phyloP scores from a whole-genome alignment of 495 filamentous ascomycete species.

The Penicillium fimorum region DNA sequence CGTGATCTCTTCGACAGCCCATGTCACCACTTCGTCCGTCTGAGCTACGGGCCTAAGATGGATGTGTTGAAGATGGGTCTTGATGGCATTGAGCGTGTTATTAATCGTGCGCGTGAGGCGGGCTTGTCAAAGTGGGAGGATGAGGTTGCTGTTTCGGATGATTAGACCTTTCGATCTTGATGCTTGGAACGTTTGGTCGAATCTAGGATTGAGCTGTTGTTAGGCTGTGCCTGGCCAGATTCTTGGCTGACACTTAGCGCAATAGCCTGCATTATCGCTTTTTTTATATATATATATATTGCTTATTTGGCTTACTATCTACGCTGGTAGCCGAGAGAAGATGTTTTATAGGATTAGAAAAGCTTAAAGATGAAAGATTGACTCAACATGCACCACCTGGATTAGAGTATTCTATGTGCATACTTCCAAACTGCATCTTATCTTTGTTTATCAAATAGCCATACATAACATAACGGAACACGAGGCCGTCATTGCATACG shows the following conservation, averaged over 20 bases:
- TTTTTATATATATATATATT: background rate
- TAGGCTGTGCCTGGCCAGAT: background rate
- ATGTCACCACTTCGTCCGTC: slow-evolving; percentile 91
- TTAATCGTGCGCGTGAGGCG: slow-evolving; percentile 42
- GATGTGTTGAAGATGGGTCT: slow-evolving; percentile 80
- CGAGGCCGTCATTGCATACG: background rate
- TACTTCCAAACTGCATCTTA: background rate
- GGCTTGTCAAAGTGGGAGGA: slow-evolving; percentile 36
- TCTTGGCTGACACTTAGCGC: background rate
- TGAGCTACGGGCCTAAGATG: slow-evolving; percentile 90
- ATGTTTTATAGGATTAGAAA: background rate
- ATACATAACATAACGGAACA: background rate
- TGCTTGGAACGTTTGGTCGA: background rate
- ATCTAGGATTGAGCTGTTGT: background rate
- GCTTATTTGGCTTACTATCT: background rate
- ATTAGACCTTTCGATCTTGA: slow-evolving; percentile 23
- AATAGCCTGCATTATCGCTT: background rate
- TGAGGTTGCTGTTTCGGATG: slow-evolving; percentile 43
- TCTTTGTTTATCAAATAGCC: background rate
- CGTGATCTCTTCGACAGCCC: slow-evolving; percentile 92
- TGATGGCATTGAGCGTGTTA: slow-evolving; percentile 83
- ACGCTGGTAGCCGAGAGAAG: background rate
- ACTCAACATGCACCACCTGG: too few relatives aligned
- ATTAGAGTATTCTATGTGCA: too few relatives aligned
- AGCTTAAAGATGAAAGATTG: background rate